phyloP scores from a whole-genome alignment of 495 filamentous ascomycete genomes.

The Neurospora sp. region DNA sequence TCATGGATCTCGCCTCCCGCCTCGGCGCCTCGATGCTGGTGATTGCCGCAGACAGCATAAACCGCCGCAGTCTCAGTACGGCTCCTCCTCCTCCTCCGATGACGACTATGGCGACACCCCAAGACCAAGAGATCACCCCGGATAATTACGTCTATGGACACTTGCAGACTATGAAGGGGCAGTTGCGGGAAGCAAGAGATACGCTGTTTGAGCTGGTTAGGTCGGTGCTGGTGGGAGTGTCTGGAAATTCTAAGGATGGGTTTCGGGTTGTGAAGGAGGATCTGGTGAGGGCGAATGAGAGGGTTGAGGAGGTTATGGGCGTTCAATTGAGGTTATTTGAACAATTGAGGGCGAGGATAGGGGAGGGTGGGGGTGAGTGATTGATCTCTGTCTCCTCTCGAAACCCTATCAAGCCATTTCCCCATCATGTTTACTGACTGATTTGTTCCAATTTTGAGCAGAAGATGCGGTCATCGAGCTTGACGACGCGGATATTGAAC shows the following conservation, averaged over 20 bases:
- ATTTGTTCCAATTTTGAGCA: not conserved
- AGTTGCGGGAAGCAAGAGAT: not conserved
- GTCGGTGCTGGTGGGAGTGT: conserved; percentile 1
- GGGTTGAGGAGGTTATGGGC: not conserved
- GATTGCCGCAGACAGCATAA: conserved; percentile 8
- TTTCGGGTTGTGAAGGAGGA: not conserved
- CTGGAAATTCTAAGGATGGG: conserved; percentile 2
- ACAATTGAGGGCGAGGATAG: not conserved
- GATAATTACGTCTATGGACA: not conserved
- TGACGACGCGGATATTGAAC: not conserved
- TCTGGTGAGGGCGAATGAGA: not conserved
- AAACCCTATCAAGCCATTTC: not conserved
- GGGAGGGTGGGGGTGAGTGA: not conserved
- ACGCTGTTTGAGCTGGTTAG: not conserved
- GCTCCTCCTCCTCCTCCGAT: not conserved
- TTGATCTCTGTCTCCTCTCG: not conserved
- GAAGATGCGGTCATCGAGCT: not conserved
- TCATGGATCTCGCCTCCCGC: conserved; percentile 2
- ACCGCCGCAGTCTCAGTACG: not conserved
- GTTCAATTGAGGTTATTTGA: conserved; percentile 1
- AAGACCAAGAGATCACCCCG: not conserved
- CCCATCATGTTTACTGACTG: not conserved
- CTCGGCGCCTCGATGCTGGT: conserved; percentile 2
- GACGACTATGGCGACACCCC: not conserved
- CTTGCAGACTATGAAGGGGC: conserved; percentile 3